Evolutionary conservation across 2,329 filamentous ascomycete species (phyloP), one percentile per base, ranked within the genome.

Genomic region (Amylocarpus encephaloides): DNA sequence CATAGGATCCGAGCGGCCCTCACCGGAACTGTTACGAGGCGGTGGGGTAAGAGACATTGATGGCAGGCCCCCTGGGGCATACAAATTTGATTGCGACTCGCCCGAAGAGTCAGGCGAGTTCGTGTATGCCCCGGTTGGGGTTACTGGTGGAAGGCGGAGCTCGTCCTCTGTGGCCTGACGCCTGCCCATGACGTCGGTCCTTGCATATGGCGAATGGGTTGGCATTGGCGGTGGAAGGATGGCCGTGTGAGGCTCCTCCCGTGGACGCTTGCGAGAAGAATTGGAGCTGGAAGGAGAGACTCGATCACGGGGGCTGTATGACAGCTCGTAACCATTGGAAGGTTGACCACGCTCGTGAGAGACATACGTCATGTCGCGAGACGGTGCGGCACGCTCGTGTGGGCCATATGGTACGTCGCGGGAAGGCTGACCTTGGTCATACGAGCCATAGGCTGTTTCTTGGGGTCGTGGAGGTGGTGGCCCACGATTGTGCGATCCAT

Each of bases 211-310:
- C n/a, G 57, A 53, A 18, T 64, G 64, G 15, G 58, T 62, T n/a
- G 65, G 64, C 26, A 66, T 58, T 18, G 66, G 67, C n/a, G 66
- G 67, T 18, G 67, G 66, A 13, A 68, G 59, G 12, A 67, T 63
- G 1, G 64, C 61, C 12, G 64, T 58, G 43, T 69, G 67, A 6
- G 64, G 62, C 36, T 70, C 67, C 52, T 58, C 30, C n/a, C 60
- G 57, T 30, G 59, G 57, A 49, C 67, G 60, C 49, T 66, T 66
- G 42, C 64, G 60, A 49, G 59, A 60, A 44, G 56, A 35, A 6
- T 40, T 34, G 13, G 44, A 38, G n/a, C 10, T 13, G 19, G 38
- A 11, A 22, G 29, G 46, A 36, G 46, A 48, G 19, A 13, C 19
- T 12, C 38, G 46, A 6, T 48, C 34, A 15, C 11, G 26, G 11